Base-by-base conservation (phyloP, 2,329 filamentous ascomycete species). In the Apiospora malaysiana region DNA sequence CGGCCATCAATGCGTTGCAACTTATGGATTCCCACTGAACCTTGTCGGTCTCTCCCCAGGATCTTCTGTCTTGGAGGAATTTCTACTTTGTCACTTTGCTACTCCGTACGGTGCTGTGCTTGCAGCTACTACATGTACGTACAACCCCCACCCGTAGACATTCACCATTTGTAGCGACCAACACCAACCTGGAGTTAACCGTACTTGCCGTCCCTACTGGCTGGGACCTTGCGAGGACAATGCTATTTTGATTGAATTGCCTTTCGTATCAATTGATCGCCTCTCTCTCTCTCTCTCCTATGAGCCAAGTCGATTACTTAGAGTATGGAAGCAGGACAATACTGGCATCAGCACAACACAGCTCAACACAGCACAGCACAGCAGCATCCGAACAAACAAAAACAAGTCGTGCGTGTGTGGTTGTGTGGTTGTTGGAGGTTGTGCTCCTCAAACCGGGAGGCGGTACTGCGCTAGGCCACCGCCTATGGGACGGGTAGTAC, bases 1-100 rank as follows among this genome's bases (percentile, higher is more conserved):
- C 68, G 51, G 45, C 65, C 68, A 70, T 72, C 71, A 70, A 72
- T 72, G 71, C 71, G 71, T 70, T 66, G 66, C 65, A 70, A 51
- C 68, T 72, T 69, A 40, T 63, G 43, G 43, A 47, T 70, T 56
- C 69, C 66, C 59, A 66, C 69, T 51, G 67, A 68, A 71, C 66
- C 68, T 47, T 69, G 70, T 67, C 59, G 63, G 67, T 51, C 32
- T 51, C 23, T 32, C 40, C 63, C 56, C 56, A 63, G 56, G 56
- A 63, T 63, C 56, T 63, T 40, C 56, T 63, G 56, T 63, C 56
- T 63, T 63, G 56, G 56, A 63, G n/a, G 32, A 63, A 63, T 63
- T 40, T 40, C 56, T n/a, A 59, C 51, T 56, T 56, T 56, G 32
- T 6, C 6, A 45, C 42, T 45, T 45, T 45, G 12, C 42, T 45